Conservation (phyloP, 441 rosid genomes). For the Capsella rubella region DNA sequence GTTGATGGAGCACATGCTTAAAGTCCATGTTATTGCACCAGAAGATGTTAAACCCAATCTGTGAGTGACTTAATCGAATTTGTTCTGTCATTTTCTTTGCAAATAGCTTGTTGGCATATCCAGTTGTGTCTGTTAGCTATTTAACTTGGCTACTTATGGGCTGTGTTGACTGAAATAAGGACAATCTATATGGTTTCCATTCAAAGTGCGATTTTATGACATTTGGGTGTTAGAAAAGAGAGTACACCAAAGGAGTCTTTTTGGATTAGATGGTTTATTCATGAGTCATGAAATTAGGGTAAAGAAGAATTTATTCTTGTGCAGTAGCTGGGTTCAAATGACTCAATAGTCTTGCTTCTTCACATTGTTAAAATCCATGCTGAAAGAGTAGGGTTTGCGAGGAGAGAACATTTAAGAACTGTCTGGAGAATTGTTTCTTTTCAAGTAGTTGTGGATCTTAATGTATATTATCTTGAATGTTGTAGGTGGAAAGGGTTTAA, state of each 20-base stretch:
- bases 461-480: conserved; percentile 11
- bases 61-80: conserved; percentile 51
- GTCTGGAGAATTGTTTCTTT: neutral
- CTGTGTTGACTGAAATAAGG: neutral
- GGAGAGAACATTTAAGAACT: neutral
- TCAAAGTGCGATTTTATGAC: neutral
- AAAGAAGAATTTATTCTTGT: neutral
- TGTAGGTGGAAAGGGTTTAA: conserved; percentile 44
- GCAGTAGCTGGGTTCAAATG: neutral
- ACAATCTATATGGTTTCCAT: neutral
- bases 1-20: conserved; percentile 83
- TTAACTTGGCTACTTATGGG: neutral
- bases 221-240: neutral
- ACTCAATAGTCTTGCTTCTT: neutral
- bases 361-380: neutral
- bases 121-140: neutral
- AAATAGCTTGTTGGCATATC: neutral
- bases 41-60: conserved; percentile 80
- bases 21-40: conserved; percentile 71
- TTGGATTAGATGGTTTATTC: neutral
- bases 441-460: conserved; percentile 14
- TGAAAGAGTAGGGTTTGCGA: neutral
- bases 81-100: neutral
- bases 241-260: neutral
- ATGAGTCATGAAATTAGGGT: conserved; percentile 19